Conservation (phyloP, 2,329 filamentous ascomycete species). For the Cytospora schulzeri region DNA sequence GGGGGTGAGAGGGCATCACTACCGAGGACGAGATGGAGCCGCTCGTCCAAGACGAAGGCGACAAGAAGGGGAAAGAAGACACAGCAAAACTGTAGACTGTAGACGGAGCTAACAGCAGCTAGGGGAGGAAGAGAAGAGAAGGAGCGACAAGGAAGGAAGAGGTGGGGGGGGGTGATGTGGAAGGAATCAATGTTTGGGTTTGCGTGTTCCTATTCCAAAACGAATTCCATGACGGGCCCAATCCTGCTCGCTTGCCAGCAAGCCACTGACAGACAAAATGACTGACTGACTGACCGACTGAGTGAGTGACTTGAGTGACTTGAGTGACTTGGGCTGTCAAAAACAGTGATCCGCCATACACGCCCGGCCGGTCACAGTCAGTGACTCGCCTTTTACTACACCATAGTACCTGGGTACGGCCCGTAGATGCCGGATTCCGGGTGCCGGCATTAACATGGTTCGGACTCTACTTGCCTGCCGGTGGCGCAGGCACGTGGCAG, state of each 20-base stretch:
- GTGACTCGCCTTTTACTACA: too few relatives aligned
- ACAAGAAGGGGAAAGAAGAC: too few relatives aligned
- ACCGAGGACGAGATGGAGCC: constrained; percentile 29
- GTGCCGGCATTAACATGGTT: too few relatives aligned
- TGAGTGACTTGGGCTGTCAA: not conserved
- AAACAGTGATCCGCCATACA: not conserved
- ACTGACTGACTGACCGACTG: not conserved
- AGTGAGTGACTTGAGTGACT: not conserved
- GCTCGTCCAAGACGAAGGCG: constrained; percentile 25
- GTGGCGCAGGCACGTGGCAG: not conserved
- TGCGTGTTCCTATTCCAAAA: not conserved
- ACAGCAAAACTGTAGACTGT: not conserved
- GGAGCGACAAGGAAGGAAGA: not conserved
- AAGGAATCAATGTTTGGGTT: not conserved
- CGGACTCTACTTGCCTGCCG: not conserved
- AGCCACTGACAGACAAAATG: not conserved
- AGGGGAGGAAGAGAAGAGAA: not conserved
- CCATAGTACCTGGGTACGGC: not conserved
- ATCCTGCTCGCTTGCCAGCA: not conserved
- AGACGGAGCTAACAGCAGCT: not conserved
- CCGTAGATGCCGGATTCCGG: not conserved
- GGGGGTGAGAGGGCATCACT: constrained; percentile 29
- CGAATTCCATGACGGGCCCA: not conserved
- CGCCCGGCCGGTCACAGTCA: not conserved
- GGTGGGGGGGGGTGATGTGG: too few relatives aligned